A percentile compares a stretch with the other conserved stretches of the same genome.
These are phyloP conservation scores for Dryas drummondii DNA, from an alignment of 306 rosid genomes.

Conservation along the genomic window DNA sequence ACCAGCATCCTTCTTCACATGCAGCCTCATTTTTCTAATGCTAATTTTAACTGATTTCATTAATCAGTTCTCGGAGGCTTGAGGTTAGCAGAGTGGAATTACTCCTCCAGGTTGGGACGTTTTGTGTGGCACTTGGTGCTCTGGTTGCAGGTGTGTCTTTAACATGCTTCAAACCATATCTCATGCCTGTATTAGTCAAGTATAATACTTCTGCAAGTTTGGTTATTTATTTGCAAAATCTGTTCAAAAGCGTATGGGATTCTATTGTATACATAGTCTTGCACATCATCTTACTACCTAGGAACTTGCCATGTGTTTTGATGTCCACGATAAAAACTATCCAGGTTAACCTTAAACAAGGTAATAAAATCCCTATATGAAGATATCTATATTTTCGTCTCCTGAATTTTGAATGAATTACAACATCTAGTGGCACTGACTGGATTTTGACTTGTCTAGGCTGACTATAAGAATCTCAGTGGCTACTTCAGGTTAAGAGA, in stretches of 20 bases:
- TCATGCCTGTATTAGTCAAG: background rate
- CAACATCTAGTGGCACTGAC: too few relatives aligned
- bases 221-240: background rate
- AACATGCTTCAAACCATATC: background rate
- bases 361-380: background rate
- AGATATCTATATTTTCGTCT: background rate
- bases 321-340: background rate
- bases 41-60: conserved; percentile 23
- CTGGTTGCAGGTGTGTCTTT: conserved; percentile 71
- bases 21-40: background rate
- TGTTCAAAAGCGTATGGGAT: background rate
- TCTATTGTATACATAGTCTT: background rate
- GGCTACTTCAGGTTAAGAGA: background rate
- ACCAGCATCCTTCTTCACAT: background rate
- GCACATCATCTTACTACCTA: background rate
- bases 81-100: conserved; percentile 98
- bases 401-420: background rate
- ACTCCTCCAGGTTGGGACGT: conserved; percentile 98
- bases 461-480: background rate
- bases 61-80: conserved; percentile 85
- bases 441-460: background rate
- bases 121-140: conserved; percentile 89
- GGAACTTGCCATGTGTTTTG: background rate
- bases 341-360: background rate
- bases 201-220: background rate